Percentiles rank a stretch among this genome's conserved stretches.
Evolutionary conservation across 768 basidiomycete species (phyloP).

Genomic region (Coprinellus micaceus): DNA sequence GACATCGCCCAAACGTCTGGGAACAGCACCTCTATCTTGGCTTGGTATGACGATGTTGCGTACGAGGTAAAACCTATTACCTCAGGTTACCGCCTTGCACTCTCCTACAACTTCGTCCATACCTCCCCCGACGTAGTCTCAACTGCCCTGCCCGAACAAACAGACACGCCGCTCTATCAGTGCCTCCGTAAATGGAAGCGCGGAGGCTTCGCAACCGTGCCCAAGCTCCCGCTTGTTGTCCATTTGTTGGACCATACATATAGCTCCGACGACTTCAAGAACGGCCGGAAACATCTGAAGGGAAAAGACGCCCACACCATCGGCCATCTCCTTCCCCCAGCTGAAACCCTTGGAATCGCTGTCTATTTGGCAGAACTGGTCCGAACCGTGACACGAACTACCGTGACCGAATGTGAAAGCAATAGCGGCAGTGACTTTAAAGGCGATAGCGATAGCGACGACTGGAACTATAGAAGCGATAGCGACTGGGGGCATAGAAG

Average conservation of each 20-base stretch:
- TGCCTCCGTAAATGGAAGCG: background rate
- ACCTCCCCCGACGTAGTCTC: conserved; percentile 7
- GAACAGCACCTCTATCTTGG: conserved; percentile 26
- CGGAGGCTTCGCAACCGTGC: conserved; percentile 5
- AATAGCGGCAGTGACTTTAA: no score
- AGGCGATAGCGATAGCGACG: no score
- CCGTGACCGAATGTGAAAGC: no score
- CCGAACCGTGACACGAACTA: no score
- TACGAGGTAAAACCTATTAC: conserved; percentile 38
- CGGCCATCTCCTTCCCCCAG: conserved; percentile 27
- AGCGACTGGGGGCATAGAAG: no score
- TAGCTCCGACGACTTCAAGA: conserved; percentile 14
- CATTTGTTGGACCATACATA: conserved; percentile 29
- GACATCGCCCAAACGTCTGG: conserved; percentile 21
- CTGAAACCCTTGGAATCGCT: conserved; percentile 29
- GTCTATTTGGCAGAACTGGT: conserved; percentile 26
- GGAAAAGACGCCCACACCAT: conserved; percentile 35
- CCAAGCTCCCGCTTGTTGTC: conserved; percentile 17
- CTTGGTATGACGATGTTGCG: conserved; percentile 41
- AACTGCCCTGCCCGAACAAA: background rate
- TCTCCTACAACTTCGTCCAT: conserved; percentile 38
- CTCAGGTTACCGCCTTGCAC: conserved; percentile 36
- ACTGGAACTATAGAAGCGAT: no score
- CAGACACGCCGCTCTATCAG: background rate
- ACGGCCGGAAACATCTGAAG: conserved; percentile 28